Conservation (phyloP, 805 yeast genomes). For the Helenozyma baotianmanensis region DNA sequence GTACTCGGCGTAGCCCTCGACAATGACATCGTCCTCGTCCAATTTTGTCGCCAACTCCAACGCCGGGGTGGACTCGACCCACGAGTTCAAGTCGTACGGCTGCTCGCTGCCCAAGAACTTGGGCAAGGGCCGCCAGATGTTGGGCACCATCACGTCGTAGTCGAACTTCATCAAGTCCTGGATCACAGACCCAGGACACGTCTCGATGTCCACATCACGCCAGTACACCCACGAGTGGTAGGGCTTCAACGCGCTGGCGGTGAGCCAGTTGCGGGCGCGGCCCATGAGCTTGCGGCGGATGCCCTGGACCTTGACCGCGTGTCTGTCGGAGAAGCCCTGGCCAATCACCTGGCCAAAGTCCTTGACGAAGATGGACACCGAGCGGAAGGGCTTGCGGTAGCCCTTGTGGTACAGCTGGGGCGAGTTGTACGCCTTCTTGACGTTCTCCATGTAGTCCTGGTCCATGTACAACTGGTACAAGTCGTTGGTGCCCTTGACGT, state of each 20-base stretch:
- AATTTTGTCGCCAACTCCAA: conserved; percentile 57
- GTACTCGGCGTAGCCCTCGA: conserved; percentile 83
- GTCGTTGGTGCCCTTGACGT: conserved; percentile 53
- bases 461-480: conserved; percentile 71
- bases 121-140: conserved; percentile 97
- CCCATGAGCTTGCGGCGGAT: conserved; percentile 82
- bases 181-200: conserved; percentile 73
- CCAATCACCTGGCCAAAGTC: conserved; percentile 84
- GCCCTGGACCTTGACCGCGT: conserved; percentile 82
- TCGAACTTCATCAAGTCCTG: conserved; percentile 66
- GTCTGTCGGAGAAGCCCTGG: conserved; percentile 79
- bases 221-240: conserved; percentile 90
- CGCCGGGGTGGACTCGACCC: conserved; percentile 87
- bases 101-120: conserved; percentile 86
- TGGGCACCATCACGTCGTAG: conserved; percentile 74
- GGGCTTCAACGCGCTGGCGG: conserved; percentile 69
- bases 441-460: conserved; percentile 50
- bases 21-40: conserved; percentile 80
- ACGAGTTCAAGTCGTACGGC: conserved; percentile 93
- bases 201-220: conserved; percentile 84
- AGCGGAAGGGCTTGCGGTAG: conserved; percentile 67
- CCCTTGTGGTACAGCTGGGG: conserved; percentile 55
- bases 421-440: conserved; percentile 55
- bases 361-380: conserved; percentile 73
- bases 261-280: conserved; percentile 79